A percentile compares a stretch with the other conserved stretches of the same genome.
Conservation (phyloP, 768 basidiomycete species). For the Pisolithus microcarpus region DNA sequence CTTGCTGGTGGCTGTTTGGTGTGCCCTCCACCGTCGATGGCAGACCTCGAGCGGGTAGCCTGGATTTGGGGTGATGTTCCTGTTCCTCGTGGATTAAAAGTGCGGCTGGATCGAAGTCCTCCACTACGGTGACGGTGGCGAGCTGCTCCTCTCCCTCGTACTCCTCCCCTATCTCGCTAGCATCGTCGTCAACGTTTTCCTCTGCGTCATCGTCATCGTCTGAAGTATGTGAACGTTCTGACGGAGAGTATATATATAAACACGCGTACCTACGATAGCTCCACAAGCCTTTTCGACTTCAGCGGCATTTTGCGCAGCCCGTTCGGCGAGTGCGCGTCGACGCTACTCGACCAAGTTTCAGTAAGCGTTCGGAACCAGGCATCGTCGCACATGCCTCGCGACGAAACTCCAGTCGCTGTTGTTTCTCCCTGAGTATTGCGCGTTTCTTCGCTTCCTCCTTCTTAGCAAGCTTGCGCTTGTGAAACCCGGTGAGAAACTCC, state of each 20-base stretch:
- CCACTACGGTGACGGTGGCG: slow-evolving; percentile 85
- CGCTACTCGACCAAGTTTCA: slow-evolving; percentile 40
- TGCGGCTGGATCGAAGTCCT: slow-evolving; percentile 78
- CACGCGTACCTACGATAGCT: slow-evolving; percentile 35
- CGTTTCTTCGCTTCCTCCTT: slow-evolving; percentile 69
- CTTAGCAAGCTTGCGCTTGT: slow-evolving; percentile 84
- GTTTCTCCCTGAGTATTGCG: slow-evolving; percentile 71
- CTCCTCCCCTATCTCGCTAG: slow-evolving; percentile 48
- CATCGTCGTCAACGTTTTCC: slow-evolving; percentile 34
- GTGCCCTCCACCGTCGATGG: slow-evolving; percentile 10
- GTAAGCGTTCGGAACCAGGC: slow-evolving; percentile 10
- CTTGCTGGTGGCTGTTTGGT: slow-evolving; percentile 9
- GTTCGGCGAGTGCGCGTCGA: slow-evolving; percentile 69
- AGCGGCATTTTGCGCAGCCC: slow-evolving; percentile 69
- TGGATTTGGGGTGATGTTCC: slow-evolving; percentile 15
- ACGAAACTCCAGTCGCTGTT: slow-evolving; percentile 64
- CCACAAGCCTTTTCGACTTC: slow-evolving; percentile 72
- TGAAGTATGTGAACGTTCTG: slow-evolving; percentile 10
- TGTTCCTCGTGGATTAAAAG: slow-evolving; percentile 41
- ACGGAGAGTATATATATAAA: slow-evolving; percentile 3
- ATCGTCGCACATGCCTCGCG: slow-evolving; percentile 53
- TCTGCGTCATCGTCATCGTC: slow-evolving; percentile 40
- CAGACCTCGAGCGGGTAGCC: background rate
- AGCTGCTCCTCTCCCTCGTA: slow-evolving; percentile 80
- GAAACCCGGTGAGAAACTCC: slow-evolving; percentile 89